phyloP scores from a whole-genome alignment of 495 filamentous ascomycete species.

The Penicillium robsamsonii region DNA sequence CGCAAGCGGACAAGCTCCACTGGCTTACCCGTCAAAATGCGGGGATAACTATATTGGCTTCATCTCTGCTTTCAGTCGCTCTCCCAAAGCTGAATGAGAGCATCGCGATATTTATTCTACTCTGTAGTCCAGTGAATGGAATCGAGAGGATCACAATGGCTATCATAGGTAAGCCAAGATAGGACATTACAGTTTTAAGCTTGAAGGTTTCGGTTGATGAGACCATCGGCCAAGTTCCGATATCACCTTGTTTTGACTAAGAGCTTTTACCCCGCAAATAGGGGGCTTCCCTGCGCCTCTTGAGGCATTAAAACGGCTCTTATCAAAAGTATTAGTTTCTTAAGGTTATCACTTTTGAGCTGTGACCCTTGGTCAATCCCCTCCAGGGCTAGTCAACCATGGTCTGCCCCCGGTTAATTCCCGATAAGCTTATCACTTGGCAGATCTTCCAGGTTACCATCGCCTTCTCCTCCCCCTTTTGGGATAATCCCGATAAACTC shows the following conservation, averaged over 20 bases:
- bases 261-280: neutral
- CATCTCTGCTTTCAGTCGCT: neutral
- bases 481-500: slow-evolving; percentile 14
- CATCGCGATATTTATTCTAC: neutral
- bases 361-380: too few species aligned
- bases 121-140: neutral
- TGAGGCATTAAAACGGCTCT: neutral
- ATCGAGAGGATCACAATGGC: neutral
- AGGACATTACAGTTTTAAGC: neutral
- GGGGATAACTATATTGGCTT: neutral
- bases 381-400: too few species aligned
- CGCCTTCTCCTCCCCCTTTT: slow-evolving; percentile 35
- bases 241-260: neutral
- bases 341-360: slow-evolving; percentile 29
- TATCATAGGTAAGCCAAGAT: too few species aligned
- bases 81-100: neutral
- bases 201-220: neutral
- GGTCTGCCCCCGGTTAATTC: neutral
- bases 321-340: slow-evolving; percentile 5
- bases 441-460: slow-evolving; percentile 19
- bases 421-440: slow-evolving; percentile 36
- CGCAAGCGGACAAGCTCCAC: neutral
- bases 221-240: neutral
- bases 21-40: neutral
- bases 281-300: neutral